Base-by-base conservation (phyloP, 441 rosid genomes). In the Pelargonium cotyledonis region DNA sequence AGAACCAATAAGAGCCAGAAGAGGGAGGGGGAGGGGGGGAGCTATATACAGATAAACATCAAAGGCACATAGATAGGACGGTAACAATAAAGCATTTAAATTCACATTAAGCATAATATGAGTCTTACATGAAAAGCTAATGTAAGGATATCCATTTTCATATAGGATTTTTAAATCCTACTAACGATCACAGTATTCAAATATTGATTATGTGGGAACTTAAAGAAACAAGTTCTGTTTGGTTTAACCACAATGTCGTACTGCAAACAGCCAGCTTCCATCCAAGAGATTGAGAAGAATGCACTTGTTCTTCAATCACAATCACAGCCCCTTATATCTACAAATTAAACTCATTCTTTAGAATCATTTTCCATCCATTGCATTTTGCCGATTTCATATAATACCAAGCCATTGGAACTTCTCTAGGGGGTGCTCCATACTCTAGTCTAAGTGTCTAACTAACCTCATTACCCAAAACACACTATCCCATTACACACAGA, bases 1-100 rank as follows among this genome's bases (percentile, higher is more conserved):
- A 69, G 57, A 67, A 43, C 40, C 44, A 60, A 68, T 14, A 58
- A 49, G 41, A 65, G 55, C n/a, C 63, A 74, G 7, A 57, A 35
- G 31, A 29, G 31, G 31, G 31, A 29, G 31, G 31, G 31, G 31
- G 31, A 29, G 31, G 31, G 31, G 31, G 31, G 31, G 31, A 29
- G 31, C 31, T 29, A 29, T 29, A 29, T 29, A 29, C 31, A 29
- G 31, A 29, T 29, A 29, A 29, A 29, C 31, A 29, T 29, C 31
- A 29, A 29, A 29, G 31, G 31, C 31, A 29, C 31, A 29, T 29
- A 29, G 31, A 29, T 29, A 29, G 31, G 31, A 29, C 2, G 2
- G 31, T 29, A 29, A 29, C 31, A 29, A 29, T 29, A 29, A 29
- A 29, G 31, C 31, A 29, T 29, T 29, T 29, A 61, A 31, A 43